Percentiles rank a stretch among this genome's conserved stretches.
phyloP scores from a whole-genome alignment of 2,329 filamentous ascomycete genomes.

The Penicillium janthinellum region DNA sequence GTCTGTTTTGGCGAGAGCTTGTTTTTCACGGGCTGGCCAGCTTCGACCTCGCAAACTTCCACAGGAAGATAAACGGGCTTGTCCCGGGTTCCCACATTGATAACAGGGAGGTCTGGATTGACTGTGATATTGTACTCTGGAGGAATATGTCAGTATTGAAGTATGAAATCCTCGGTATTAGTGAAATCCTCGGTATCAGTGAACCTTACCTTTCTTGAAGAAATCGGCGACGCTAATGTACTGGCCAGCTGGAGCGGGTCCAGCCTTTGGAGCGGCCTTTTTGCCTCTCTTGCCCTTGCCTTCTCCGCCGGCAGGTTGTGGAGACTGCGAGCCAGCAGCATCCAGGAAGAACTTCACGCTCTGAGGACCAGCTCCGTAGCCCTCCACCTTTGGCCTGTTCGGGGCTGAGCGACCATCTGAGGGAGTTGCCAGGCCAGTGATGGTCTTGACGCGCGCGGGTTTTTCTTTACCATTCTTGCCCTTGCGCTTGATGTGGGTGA shows the following conservation, averaged over 20 bases:
- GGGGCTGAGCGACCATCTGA: constrained; percentile 38
- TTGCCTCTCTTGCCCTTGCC: constrained; percentile 34
- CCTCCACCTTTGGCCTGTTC: constrained; percentile 40
- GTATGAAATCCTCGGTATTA: neutral
- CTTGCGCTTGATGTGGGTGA: constrained; percentile 44
- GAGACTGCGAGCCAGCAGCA: constrained; percentile 19
- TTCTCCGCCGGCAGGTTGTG: constrained; percentile 8
- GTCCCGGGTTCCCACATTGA: constrained; percentile 64
- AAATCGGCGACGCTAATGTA: constrained; percentile 58
- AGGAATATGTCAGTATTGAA: neutral
- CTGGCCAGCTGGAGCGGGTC: constrained; percentile 33
- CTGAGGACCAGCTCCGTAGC: constrained; percentile 51
- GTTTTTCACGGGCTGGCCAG: constrained; percentile 64
- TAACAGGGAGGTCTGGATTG: constrained; percentile 55
- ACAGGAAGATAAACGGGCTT: constrained; percentile 67
- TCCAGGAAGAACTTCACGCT: constrained; percentile 59
- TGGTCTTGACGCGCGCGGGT: constrained; percentile 48
- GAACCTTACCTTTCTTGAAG: constrained; percentile 47
- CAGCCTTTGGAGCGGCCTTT: constrained; percentile 29
- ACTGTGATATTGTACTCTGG: constrained; percentile 43
- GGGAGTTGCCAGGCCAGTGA: constrained; percentile 48
- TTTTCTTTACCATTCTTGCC: constrained; percentile 34
- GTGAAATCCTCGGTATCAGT: neutral
- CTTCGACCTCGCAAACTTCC: constrained; percentile 64
- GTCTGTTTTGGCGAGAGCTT: constrained; percentile 65